Conservation (phyloP, 2,329 filamentous ascomycete species). For the Chaetomium sp. region DNA sequence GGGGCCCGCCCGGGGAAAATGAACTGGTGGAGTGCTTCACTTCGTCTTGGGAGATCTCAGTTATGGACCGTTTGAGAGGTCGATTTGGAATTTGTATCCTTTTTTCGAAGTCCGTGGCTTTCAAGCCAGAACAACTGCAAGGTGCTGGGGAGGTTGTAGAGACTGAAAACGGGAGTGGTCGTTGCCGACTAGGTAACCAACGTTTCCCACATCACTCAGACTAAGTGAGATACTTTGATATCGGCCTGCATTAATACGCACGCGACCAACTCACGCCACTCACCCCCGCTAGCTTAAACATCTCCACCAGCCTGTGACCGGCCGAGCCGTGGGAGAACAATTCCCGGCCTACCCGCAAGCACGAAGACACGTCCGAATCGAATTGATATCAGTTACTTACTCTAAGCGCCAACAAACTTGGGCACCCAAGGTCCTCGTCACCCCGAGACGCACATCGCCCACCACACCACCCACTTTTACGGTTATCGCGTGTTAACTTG, state of each 20-base stretch:
- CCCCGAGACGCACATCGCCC: neutral
- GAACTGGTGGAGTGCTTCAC: constrained; percentile 7
- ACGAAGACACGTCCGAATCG: too few relatives aligned
- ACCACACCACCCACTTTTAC: neutral
- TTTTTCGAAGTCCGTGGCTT: neutral
- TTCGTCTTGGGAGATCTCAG: neutral
- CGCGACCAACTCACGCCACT: neutral
- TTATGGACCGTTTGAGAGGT: too few relatives aligned
- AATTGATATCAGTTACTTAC: too few relatives aligned
- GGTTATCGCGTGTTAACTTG: neutral
- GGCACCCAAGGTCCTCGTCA: neutral
- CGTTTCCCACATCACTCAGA: neutral
- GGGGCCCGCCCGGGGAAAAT: constrained; percentile 13
- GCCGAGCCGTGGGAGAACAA: too few relatives aligned
- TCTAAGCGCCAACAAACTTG: too few relatives aligned
- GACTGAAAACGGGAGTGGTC: neutral
- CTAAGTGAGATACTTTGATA: neutral
- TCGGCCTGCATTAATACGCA: neutral
- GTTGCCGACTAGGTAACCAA: neutral
- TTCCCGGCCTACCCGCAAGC: neutral
- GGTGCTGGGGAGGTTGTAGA: neutral
- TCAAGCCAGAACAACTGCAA: neutral
- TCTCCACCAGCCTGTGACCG: neutral
- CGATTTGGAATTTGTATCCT: neutral
- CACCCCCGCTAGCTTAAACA: neutral